A percentile compares a stretch with the other conserved stretches of the same genome.
phyloP scores from a whole-genome alignment of 2,329 filamentous ascomycete species.

The Eurotiales sp. region DNA sequence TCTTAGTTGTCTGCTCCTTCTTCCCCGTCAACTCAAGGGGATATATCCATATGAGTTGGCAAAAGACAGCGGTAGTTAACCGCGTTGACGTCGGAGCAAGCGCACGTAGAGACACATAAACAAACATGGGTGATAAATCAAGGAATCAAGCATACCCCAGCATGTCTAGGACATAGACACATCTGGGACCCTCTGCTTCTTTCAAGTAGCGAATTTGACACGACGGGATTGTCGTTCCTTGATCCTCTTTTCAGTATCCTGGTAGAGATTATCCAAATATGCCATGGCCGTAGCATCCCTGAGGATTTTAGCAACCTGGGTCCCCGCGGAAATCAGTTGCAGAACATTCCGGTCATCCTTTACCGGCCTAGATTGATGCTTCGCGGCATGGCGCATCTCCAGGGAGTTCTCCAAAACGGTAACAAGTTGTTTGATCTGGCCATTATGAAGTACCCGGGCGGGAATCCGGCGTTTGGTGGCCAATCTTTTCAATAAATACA shows the following conservation, averaged over 20 bases:
- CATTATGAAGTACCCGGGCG: conserved; percentile 77
- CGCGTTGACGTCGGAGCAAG: neutral
- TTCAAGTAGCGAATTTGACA: conserved; percentile 28
- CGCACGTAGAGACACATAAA: neutral
- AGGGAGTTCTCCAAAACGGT: conserved; percentile 84
- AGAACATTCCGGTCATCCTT: conserved; percentile 88
- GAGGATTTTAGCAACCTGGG: conserved; percentile 82
- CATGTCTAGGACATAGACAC: neutral
- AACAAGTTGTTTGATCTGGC: conserved; percentile 87
- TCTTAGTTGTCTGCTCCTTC: neutral
- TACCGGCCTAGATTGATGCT: conserved; percentile 75
- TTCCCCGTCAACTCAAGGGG: no score
- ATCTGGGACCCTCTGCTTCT: conserved; percentile 9
- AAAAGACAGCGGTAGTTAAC: conserved; percentile 1
- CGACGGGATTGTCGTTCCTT: conserved; percentile 55
- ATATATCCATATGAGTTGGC: no score
- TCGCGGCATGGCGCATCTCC: conserved; percentile 81
- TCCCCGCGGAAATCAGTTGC: conserved; percentile 80
- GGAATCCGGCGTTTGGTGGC: conserved; percentile 84
- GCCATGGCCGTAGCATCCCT: conserved; percentile 82
- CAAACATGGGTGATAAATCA: neutral
- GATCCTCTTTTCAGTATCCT: conserved; percentile 75
- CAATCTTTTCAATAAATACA: conserved; percentile 78
- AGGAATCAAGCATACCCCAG: neutral
- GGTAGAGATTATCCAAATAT: conserved; percentile 75